A percentile compares a stretch with the other conserved stretches of the same genome.
Conservation (phyloP, 2,329 filamentous ascomycete species). For the Aphanocladium album region DNA sequence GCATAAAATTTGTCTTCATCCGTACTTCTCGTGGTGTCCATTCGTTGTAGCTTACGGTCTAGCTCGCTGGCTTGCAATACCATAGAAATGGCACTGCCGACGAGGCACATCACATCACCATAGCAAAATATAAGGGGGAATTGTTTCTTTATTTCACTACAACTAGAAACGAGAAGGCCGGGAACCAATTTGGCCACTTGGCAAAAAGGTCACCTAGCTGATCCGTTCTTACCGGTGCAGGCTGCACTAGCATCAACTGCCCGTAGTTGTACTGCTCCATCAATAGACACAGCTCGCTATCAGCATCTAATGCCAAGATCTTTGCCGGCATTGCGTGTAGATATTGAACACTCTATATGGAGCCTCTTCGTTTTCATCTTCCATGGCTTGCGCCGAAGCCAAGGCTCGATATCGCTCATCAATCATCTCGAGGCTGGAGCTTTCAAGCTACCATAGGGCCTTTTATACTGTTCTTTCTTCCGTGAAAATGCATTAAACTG, state of each 20-base stretch:
- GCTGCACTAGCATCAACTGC: constrained; percentile 12
- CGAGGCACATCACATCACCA: background rate
- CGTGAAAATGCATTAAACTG: constrained; percentile 31
- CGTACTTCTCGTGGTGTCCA: too few relatives aligned
- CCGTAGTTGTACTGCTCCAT: constrained; percentile 12
- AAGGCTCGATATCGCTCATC: constrained; percentile 8
- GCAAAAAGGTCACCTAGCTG: background rate
- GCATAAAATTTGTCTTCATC: too few relatives aligned
- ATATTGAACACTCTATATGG: background rate
- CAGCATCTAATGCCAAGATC: background rate
- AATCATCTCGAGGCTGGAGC: constrained; percentile 47
- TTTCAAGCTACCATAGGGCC: constrained; percentile 61
- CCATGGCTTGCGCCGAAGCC: background rate
- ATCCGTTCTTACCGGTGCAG: background rate
- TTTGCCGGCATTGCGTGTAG: background rate
- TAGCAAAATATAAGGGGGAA: too few relatives aligned
- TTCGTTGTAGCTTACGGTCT: too few relatives aligned
- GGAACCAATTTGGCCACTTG: constrained; percentile 5
- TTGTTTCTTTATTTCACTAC: constrained; percentile 12
- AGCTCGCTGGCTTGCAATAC: too few relatives aligned
- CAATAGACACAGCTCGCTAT: background rate
- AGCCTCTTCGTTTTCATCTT: constrained; percentile 10
- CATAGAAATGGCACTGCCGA: background rate
- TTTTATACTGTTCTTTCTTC: constrained; percentile 18
- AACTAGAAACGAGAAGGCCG: constrained; percentile 1